A percentile compares a stretch with the other conserved stretches of the same genome.
Evolutionary conservation across 2,329 filamentous ascomycete genomes (phyloP).

Genomic region (Cordyceps fumosorosea): DNA sequence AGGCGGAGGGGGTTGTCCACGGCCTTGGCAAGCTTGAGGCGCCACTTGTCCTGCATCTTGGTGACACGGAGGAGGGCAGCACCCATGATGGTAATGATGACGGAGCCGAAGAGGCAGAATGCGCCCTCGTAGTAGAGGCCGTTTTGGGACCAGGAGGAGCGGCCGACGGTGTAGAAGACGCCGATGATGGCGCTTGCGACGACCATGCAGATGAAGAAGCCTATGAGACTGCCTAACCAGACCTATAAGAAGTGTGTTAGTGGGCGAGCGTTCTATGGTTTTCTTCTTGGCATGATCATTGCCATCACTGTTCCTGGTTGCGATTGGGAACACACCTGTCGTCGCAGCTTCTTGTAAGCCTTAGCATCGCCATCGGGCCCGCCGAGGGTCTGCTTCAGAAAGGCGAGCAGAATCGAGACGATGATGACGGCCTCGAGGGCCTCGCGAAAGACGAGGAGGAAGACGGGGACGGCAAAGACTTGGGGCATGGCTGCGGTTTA

Average conservation of each 20-base stretch:
- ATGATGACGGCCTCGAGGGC: conserved; percentile 77
- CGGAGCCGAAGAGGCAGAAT: conserved; percentile 65
- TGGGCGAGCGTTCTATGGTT: background rate
- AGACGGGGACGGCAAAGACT: conserved; percentile 73
- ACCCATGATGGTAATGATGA: conserved; percentile 80
- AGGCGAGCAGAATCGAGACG: conserved; percentile 78
- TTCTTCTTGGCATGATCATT: background rate
- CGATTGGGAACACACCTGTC: conserved; percentile 44
- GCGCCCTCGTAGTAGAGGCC: conserved; percentile 78
- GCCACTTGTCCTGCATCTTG: conserved; percentile 83
- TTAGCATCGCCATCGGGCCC: conserved; percentile 53
- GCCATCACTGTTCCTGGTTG: background rate
- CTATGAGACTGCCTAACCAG: conserved; percentile 60
- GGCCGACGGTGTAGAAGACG: conserved; percentile 62
- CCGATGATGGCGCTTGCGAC: conserved; percentile 64
- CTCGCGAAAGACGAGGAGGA: conserved; percentile 88
- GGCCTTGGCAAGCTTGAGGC: conserved; percentile 68
- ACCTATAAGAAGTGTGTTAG: conserved; percentile 19
- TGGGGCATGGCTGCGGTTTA: conserved; percentile 44
- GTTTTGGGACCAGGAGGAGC: conserved; percentile 57
- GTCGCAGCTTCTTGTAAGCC: conserved; percentile 61
- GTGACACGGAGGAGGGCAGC: conserved; percentile 72
- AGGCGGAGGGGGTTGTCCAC: conserved; percentile 48
- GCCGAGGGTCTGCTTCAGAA: conserved; percentile 72
- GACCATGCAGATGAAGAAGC: conserved; percentile 57